A percentile compares a stretch with the other conserved stretches of the same genome.
Evolutionary conservation across 139 green algal species (phyloP).

Genomic region (Tetraselmis striata): DNA sequence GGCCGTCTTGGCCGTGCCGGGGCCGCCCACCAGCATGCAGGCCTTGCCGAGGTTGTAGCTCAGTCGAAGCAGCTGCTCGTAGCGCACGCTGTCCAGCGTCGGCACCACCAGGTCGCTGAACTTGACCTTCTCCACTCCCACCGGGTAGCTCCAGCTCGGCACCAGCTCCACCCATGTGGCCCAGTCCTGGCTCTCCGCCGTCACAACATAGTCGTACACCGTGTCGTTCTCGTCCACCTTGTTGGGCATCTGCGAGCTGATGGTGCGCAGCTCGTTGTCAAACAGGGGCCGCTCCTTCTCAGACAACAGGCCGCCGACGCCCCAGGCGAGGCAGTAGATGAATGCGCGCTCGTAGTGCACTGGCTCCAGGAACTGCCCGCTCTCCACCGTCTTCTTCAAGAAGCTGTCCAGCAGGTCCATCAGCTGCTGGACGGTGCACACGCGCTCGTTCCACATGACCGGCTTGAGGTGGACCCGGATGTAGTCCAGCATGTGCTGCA

Average conservation of each 20-base stretch:
- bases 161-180: slow-evolving; percentile 38
- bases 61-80: slow-evolving; percentile 75
- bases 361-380: slow-evolving; percentile 6
- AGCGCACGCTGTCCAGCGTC: slow-evolving; percentile 80
- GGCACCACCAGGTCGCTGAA: slow-evolving; percentile 87
- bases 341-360: slow-evolving; percentile 75
- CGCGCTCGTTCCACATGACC: slow-evolving; percentile 80
- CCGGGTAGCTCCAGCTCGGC: slow-evolving; percentile 76
- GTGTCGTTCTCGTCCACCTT: slow-evolving; percentile 55
- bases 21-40: slow-evolving; percentile 73
- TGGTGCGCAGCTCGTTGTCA: slow-evolving; percentile 51
- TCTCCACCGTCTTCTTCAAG: slow-evolving; percentile 33
- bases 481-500: slow-evolving; percentile 67
- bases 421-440: slow-evolving; percentile 70
- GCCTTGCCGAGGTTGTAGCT: slow-evolving; percentile 56
- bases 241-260: slow-evolving; percentile 42
- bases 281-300: slow-evolving; percentile 62
- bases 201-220: slow-evolving; percentile 83
- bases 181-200: slow-evolving; percentile 75
- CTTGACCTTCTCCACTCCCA: slow-evolving; percentile 62
- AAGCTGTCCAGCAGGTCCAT: slow-evolving; percentile 73
- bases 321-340: slow-evolving; percentile 81
- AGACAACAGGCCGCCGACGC: slow-evolving; percentile 75
- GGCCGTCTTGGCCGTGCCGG: slow-evolving; percentile 88
- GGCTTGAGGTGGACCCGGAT: slow-evolving; percentile 60